Evolutionary conservation across 768 basidiomycete genomes (phyloP).

Genomic region (Hortiboletus flavorubellus): DNA sequence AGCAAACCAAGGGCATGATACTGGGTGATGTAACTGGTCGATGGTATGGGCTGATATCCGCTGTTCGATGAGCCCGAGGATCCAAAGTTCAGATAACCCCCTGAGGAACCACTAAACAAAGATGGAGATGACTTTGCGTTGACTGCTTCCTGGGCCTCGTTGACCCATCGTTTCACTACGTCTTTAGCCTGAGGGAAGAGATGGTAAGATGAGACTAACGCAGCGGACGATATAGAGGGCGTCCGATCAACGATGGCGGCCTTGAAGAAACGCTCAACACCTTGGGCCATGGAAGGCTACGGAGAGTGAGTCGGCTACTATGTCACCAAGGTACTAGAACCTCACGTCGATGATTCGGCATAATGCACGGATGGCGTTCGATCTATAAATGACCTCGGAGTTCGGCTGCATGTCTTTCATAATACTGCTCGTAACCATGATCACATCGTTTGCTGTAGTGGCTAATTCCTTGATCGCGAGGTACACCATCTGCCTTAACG

Average conservation of each 20-base stretch:
- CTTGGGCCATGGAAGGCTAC: constrained; percentile 99
- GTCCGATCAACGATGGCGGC: constrained; percentile 97
- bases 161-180: constrained; percentile 98
- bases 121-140: constrained; percentile 77
- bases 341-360: constrained; percentile 96
- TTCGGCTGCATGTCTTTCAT: constrained; percentile 99
- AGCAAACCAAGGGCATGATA: constrained; percentile 95
- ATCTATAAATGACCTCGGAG: constrained; percentile 96
- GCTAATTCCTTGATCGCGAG: constrained; percentile 98
- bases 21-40: constrained; percentile 91
- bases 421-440: constrained; percentile 99
- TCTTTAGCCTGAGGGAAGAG: constrained; percentile 91
- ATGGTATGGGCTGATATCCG: constrained; percentile 75
- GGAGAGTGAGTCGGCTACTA: constrained; percentile 6
- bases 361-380: constrained; percentile 94
- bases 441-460: constrained; percentile 94
- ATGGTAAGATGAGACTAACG: constrained; percentile 96
- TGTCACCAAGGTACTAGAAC: constrained; percentile 34
- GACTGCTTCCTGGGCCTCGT: constrained; percentile 96
- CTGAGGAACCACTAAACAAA: constrained; percentile 56
- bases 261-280: constrained; percentile 98
- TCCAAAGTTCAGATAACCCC: constrained; percentile 75
- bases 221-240: constrained; percentile 92
- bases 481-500: constrained; percentile 96
- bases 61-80: constrained; percentile 48